Evolutionary conservation across 2,329 filamentous ascomycete species (phyloP), one percentile per base, ranked within the genome.

Genomic region (Colletotrichum brevisporum): DNA sequence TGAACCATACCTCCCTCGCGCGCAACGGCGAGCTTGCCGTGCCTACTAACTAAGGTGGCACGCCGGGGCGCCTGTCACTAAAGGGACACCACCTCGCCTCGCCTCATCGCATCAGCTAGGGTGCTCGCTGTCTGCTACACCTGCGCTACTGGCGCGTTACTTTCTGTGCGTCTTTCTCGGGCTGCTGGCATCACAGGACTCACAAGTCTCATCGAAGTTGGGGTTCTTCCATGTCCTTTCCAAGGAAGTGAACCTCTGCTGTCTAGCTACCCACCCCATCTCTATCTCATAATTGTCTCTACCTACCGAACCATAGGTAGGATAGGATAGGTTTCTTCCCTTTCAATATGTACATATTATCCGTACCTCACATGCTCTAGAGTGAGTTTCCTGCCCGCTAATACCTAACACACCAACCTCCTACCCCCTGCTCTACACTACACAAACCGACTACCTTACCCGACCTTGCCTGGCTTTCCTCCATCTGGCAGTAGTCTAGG

Each of bases 71-170:
- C 59, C 13, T 13, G 50, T 48, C 53, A 51, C 51, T 51, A 24
- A 24, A 24, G 21, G 21, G 21, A 24, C 36, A n/a, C 24, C 24
- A 52, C 52, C 51, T 63, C 43, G 26, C n/a, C 43, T 48, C 41
- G 50, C 54, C 31, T 27, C 24, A 21, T 31, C 48, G 50, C 31
- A 39, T 63, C 57, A 47, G 58, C 59, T 26, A 16, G 50, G 36
- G 26, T 18, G 43, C 45, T 59, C 52, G 63, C 64, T 45, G 59
- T 24, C 64, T 36, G 41, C 64, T 56, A 67, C 59, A 57, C 63
- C 59, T 36, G 52, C 59, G 16, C 47, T 63, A 57, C 52, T 36
- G 45, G 36, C 52, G 24, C 52, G 52, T 45, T 52, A 48, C 51
- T 55, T 36, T 57, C 26, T 24, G 52, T 63, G 45, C 64, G 41